phyloP scores from a whole-genome alignment of 176 grass and related monocot species.

The Tillandsia leiboldiana region DNA sequence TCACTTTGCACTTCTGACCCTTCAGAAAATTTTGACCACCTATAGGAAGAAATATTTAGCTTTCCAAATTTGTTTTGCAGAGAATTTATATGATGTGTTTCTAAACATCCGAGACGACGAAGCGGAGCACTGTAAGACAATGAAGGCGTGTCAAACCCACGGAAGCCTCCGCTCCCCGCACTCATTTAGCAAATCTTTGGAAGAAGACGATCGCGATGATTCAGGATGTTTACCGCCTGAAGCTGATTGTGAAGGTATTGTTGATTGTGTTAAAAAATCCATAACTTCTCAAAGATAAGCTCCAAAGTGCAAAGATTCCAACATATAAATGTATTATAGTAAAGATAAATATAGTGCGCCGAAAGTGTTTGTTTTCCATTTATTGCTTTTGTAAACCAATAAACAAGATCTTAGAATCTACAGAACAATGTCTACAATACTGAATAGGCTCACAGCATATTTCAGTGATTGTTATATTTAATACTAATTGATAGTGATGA shows the following conservation, averaged over 20 bases:
- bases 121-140: conserved; percentile 85
- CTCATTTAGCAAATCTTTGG: conserved; percentile 23
- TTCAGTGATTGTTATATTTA: no score
- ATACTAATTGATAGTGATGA: no score
- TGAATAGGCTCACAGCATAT: no score
- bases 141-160: conserved; percentile 80
- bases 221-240: conserved; percentile 10
- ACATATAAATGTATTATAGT: not conserved
- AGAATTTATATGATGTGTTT: conserved; percentile 86
- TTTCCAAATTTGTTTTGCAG: conserved; percentile 22
- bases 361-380: no score
- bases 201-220: conserved; percentile 10
- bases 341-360: not conserved
- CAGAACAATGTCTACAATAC: no score
- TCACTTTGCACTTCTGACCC: not conserved
- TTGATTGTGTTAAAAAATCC: conserved; percentile 35
- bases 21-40: not conserved
- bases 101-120: conserved; percentile 78
- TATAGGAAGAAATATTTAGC: not conserved
- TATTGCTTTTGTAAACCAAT: no score
- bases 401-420: no score
- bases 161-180: conserved; percentile 76
- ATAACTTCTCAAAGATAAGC: conserved; percentile 5
- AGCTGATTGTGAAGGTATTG: conserved; percentile 37
- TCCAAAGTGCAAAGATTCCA: not conserved